Conservation (phyloP, 2,329 filamentous ascomycete genomes). For the Calonectria multiphialidica region DNA sequence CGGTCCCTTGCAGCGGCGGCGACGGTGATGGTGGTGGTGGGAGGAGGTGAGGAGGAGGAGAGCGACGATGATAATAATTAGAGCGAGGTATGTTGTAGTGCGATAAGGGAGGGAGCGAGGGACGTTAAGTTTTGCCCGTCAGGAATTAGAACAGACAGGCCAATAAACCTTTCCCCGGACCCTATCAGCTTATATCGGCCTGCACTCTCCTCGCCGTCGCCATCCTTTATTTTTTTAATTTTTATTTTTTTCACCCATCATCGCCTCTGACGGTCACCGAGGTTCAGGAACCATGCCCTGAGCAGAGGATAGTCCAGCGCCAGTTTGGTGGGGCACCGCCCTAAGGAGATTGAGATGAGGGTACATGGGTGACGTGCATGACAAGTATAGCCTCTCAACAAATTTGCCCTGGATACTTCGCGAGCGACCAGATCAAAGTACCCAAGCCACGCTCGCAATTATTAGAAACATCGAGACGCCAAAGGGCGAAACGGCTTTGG, state of each 20-base stretch:
- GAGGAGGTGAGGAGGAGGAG: background rate
- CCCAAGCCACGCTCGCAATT: slow-evolving; percentile 17
- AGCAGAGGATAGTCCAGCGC: background rate
- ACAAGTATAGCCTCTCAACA: slow-evolving; percentile 1
- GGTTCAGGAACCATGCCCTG: background rate
- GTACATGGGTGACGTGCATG: slow-evolving; percentile 18
- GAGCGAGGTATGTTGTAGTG: background rate
- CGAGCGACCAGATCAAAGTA: background rate
- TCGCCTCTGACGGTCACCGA: background rate
- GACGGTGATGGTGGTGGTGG: slow-evolving; percentile 18
- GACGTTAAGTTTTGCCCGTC: background rate
- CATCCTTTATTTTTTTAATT: background rate
- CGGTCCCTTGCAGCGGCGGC: slow-evolving; percentile 26
- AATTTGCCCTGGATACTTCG: background rate
- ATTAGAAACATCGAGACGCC: slow-evolving; percentile 16
- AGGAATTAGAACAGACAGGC: background rate
- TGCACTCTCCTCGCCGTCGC: background rate
- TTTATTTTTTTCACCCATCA: background rate
- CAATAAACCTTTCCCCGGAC: background rate
- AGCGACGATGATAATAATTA: background rate
- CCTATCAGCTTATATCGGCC: background rate
- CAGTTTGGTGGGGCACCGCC: slow-evolving; percentile 18
- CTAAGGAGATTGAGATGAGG: slow-evolving; percentile 23
- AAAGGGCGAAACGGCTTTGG: slow-evolving; percentile 15
- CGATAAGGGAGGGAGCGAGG: background rate